phyloP scores from a whole-genome alignment of 163 green algal genomes.

The Scenedesmus sp. region DNA sequence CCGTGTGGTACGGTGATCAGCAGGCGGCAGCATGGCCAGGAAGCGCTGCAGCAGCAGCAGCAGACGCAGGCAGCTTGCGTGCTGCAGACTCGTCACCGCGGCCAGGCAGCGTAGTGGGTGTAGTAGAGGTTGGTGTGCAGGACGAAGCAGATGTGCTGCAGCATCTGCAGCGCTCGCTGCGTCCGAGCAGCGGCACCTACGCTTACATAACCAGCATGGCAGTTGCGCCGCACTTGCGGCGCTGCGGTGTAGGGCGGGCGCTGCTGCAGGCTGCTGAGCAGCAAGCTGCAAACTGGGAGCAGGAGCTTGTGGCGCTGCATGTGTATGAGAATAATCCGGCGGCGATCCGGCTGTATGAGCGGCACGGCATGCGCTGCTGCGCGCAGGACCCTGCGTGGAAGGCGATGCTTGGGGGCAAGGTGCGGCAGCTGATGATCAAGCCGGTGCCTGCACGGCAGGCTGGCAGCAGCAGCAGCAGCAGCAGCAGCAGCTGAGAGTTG shows the following conservation, averaged over 20 bases:
- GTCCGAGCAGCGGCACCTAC: neutral
- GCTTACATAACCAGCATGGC: conserved; percentile 63
- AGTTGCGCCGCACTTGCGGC: conserved; percentile 25
- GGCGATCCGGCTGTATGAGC: conserved; percentile 52
- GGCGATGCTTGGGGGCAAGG: conserved; percentile 16
- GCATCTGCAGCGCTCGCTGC: neutral
- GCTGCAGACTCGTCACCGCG: neutral
- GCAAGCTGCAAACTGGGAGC: conserved; percentile 49
- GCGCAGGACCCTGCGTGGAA: conserved; percentile 30
- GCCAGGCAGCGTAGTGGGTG: neutral
- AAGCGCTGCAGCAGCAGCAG: neutral
- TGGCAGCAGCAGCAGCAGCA: neutral
- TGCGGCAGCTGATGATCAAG: conserved; percentile 52
- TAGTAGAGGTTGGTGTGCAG: conserved; percentile 45
- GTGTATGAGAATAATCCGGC: conserved; percentile 50
- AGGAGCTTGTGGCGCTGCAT: conserved; percentile 53
- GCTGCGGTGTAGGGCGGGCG: conserved; percentile 45
- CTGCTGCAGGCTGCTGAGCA: conserved; percentile 57
- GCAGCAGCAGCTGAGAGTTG: neutral
- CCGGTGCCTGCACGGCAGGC: neutral
- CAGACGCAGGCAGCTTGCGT: neutral
- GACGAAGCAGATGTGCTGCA: conserved; percentile 31
- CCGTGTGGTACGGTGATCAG: conserved; percentile 44
- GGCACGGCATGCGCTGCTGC: conserved; percentile 28
- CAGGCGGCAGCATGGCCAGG: conserved; percentile 12